Conservation (phyloP, 1,284 basidiomycete genomes). For the Cerioporus squamosus region DNA sequence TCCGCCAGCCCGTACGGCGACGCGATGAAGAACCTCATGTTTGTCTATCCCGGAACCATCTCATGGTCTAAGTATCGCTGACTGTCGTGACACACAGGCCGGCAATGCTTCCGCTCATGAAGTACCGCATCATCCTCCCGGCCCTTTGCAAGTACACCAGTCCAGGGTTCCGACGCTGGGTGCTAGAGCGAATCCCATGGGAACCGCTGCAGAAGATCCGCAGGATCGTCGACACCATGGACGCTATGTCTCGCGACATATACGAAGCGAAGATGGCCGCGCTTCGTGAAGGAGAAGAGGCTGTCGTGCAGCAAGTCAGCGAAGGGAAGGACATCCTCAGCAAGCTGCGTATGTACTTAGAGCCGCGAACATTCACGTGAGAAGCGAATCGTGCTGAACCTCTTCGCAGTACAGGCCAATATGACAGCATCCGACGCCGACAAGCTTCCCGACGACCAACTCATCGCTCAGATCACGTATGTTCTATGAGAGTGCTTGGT, state of each 20-base stretch:
- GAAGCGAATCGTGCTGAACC: not conserved
- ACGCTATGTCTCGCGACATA: slow-evolving; percentile 17
- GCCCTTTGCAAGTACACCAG: slow-evolving; percentile 6
- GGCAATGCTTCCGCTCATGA: slow-evolving; percentile 5
- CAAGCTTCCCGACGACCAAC: slow-evolving; percentile 33
- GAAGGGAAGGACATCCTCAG: slow-evolving; percentile 38
- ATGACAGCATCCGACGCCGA: slow-evolving; percentile 31
- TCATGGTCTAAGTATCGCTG: too few relatives aligned
- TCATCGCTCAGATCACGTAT: slow-evolving; percentile 40
- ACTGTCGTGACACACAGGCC: not conserved
- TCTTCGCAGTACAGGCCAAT: slow-evolving; percentile 33
- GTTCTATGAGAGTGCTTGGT: not conserved
- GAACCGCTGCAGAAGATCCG: slow-evolving; percentile 6
- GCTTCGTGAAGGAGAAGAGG: slow-evolving; percentile 24
- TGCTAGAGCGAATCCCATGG: slow-evolving; percentile 13
- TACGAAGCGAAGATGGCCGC: slow-evolving; percentile 28
- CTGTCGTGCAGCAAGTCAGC: slow-evolving; percentile 26
- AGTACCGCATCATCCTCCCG: not conserved
- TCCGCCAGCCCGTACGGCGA: slow-evolving; percentile 26
- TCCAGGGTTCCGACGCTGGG: slow-evolving; percentile 11
- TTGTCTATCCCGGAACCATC: not conserved
- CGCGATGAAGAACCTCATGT: slow-evolving; percentile 32
- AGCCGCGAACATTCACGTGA: not conserved
- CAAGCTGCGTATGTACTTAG: slow-evolving; percentile 27
- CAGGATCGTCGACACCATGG: slow-evolving; percentile 22